Evolutionary conservation across 257 asterid genomes (phyloP), one percentile per base, ranked within the genome.

Genomic region (Anisodus acutangulus): DNA sequence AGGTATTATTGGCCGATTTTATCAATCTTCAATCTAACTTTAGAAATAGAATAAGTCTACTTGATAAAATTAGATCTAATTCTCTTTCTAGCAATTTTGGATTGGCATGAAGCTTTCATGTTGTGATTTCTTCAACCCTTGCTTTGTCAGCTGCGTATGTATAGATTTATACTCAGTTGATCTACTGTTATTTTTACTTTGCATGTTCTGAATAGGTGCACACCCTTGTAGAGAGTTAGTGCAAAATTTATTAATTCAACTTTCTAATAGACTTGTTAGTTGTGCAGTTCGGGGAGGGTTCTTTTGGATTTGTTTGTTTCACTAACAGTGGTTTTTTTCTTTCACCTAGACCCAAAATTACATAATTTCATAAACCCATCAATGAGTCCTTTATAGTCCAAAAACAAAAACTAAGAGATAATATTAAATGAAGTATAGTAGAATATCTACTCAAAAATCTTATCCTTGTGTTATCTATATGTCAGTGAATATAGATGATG

Each of bases 381-480:
- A 71, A 45, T 58, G 26, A 16, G 9, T 59, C 11, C 31, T 59
- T n/a, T 59, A 17, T 45, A 71, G 37, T 19, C 45, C 9, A 1
- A n/a, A 71, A 17, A 9, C 2, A 8, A 55, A 4, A 15, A 15
- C 19, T 10, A 1, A 55, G 62, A 55, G 60, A 55, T 22, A 39
- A 53, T 22, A 53, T 51, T 53, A 51, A 53, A 53, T 26, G 82
- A 78, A 78, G 64, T 4, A 41, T 41, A 41, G 4, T 78, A 53
- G 49, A 78, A 78, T 31, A 78, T 76, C 63, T 22, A 51, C 43
- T 76, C 63, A 76, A 51, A 31, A 47, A 76, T 51, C 45, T 76
- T 76, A 31, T 31, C 64, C 22, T 78, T 78, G 45, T 13, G 81
- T 13, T 53, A 78, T 78, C 45, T 53, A 26, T 26, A 16, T 51